Evolutionary conservation across 257 asterid species (phyloP).

Genomic region (Paulownia fortunei): DNA sequence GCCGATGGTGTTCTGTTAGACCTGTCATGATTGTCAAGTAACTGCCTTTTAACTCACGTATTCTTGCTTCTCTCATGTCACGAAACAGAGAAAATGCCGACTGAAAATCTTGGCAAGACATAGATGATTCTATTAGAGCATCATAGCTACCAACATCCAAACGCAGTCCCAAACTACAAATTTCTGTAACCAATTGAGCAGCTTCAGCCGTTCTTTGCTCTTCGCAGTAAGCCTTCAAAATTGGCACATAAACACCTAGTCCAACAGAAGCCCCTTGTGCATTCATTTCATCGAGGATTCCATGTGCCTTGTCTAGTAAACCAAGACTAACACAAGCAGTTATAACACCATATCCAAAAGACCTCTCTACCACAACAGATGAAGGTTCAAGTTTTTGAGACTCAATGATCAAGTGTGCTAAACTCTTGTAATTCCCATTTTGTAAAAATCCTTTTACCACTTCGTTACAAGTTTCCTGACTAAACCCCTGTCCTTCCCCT

Average conservation of each 20-base stretch:
- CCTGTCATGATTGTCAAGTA: constrained; percentile 97
- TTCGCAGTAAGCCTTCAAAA: constrained; percentile 77
- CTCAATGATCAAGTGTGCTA: constrained; percentile 70
- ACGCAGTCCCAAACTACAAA: constrained; percentile 61
- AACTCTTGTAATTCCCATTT: constrained; percentile 57
- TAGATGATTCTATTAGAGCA: constrained; percentile 79
- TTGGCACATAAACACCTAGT: constrained; percentile 78
- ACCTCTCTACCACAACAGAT: constrained; percentile 53
- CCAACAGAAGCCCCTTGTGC: constrained; percentile 70
- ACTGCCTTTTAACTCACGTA: constrained; percentile 66
- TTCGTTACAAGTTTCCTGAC: constrained; percentile 63
- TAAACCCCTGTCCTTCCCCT: constrained; percentile 44
- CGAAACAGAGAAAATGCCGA: constrained; percentile 91
- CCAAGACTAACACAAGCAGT: constrained; percentile 69
- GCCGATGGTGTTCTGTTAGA: constrained; percentile 88
- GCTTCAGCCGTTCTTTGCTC: constrained; percentile 89
- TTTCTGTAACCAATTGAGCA: constrained; percentile 79
- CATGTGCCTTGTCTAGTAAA: constrained; percentile 77
- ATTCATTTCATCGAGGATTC: constrained; percentile 83
- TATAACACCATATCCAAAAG: constrained; percentile 77
- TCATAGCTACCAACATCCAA: constrained; percentile 71
- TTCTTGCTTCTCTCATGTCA: constrained; percentile 91
- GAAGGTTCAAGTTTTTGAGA: constrained; percentile 77
- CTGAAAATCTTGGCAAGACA: constrained; percentile 93
- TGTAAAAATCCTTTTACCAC: constrained; percentile 64